phyloP scores from a whole-genome alignment of 306 rosid species.

The Psophocarpus tetragonolobus region DNA sequence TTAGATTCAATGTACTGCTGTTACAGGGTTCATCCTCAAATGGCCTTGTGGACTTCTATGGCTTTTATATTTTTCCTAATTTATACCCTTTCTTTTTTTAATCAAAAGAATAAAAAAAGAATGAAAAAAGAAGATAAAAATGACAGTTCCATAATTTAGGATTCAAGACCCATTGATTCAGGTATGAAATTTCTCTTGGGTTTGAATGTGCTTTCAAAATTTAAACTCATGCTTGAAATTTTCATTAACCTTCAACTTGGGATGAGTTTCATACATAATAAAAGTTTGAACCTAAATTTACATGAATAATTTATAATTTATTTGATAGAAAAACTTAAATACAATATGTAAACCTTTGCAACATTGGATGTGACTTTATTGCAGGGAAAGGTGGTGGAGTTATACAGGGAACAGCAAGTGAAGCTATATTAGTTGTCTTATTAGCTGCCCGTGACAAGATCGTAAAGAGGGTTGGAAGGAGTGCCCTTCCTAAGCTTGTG shows the following conservation, averaged over 20 bases:
- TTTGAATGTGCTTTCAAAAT: conserved; percentile 20
- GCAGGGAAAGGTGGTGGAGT: conserved; percentile 95
- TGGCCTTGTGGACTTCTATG: background rate
- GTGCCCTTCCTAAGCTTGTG: conserved; percentile 71
- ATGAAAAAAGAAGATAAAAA: background rate
- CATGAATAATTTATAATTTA: background rate
- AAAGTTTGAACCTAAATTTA: background rate
- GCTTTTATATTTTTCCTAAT: background rate
- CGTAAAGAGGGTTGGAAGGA: conserved; percentile 59
- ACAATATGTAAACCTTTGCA: conserved; percentile 7
- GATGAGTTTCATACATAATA: conserved; percentile 5
- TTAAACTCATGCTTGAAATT: conserved; percentile 21
- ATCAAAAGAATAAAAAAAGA: background rate
- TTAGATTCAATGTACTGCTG: no score
- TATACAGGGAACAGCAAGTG: conserved; percentile 97
- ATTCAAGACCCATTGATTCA: background rate
- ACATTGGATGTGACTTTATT: conserved; percentile 37
- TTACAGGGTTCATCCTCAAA: no score
- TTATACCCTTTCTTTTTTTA: background rate
- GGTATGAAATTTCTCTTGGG: background rate
- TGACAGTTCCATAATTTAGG: conserved; percentile 2
- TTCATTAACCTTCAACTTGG: background rate
- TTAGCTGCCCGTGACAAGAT: conserved; percentile 88
- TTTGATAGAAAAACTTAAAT: conserved; percentile 4
- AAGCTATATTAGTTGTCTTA: conserved; percentile 87